phyloP scores from a whole-genome alignment of 768 basidiomycete genomes.

The Clitopilus passeckerianus region DNA sequence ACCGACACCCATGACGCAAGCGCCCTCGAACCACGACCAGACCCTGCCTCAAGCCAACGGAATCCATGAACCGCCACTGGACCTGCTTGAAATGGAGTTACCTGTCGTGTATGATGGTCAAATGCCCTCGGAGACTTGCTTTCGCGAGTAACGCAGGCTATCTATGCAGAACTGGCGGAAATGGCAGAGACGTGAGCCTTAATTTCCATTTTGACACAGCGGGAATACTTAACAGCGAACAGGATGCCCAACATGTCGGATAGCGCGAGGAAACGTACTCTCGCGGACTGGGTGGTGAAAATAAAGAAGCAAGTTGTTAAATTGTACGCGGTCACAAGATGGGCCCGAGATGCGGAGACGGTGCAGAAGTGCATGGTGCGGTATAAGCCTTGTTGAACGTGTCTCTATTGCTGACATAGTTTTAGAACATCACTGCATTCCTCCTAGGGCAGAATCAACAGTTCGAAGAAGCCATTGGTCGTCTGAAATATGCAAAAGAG shows the following conservation, averaged over 20 bases:
- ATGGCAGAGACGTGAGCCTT: slow-evolving; percentile 79
- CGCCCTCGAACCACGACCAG: slow-evolving; percentile 2
- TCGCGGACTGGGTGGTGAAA: slow-evolving; percentile 89
- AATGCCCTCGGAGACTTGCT: slow-evolving; percentile 70
- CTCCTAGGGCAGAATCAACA: slow-evolving; percentile 82
- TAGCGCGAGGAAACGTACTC: slow-evolving; percentile 66
- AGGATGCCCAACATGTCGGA: slow-evolving; percentile 85
- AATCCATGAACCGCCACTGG: slow-evolving; percentile 30
- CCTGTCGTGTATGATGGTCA: slow-evolving; percentile 72
- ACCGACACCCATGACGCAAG: background rate
- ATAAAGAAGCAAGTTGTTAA: slow-evolving; percentile 89
- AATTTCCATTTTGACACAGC: background rate
- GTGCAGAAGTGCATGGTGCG: slow-evolving; percentile 84
- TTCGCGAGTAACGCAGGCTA: slow-evolving; percentile 70
- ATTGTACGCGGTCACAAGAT: slow-evolving; percentile 80
- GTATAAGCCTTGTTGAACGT: background rate
- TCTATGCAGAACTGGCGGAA: slow-evolving; percentile 80
- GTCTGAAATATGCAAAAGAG: slow-evolving; percentile 62
- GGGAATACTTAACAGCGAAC: slow-evolving; percentile 4
- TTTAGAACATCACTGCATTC: slow-evolving; percentile 82
- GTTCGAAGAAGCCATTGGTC: slow-evolving; percentile 65
- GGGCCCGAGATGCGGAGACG: slow-evolving; percentile 79
- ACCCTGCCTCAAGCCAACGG: slow-evolving; percentile 12
- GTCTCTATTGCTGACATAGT: slow-evolving; percentile 3
- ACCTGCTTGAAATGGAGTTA: slow-evolving; percentile 69